Base-by-base conservation (phyloP, 495 filamentous ascomycete species). In the Talaromyces trachyspermus region DNA sequence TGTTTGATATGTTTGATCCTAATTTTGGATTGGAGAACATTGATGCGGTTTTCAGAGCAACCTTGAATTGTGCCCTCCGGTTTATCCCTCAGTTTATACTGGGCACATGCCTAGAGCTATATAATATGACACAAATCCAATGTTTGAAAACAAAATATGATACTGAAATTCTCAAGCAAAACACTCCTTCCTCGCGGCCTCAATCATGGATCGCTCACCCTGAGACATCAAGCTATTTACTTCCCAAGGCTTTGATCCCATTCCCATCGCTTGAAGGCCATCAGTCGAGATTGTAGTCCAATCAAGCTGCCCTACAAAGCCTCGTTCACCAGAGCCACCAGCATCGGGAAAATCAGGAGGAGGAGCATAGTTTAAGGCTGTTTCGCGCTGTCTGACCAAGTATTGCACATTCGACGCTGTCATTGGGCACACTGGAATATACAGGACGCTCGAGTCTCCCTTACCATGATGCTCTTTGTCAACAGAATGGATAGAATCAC, bases 391-490 rank as follows among this genome's bases (percentile, higher is more conserved):
- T 2, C 74, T 63, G 0, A 53, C 61, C 2, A 87, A 59, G 57
- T 83, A 85, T 30, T 65, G 54, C 2, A 75, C 76, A 62, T 85
- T 90, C 8, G 56, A 49, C 48, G 81, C 75, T 6, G 83, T 87
- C 0, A 84, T 69, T 0, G 86, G 85, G 49, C 80, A 86, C 2
- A 80, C 75, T 0, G 86, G 86, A 48, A 91, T 89, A 52, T 89
- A 89, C 32, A 91, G 53, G 1, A 89, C 86, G 39, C 77, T 81
- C 0, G 77, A 77, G 58, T 90, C 86, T 0, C 65, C 59, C 14
- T 54, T 63, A 3, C 86, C 86, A 10, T 56, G 58, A 56, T 91
- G 85, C 2, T 72, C 57, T 22, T 72, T 81, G 54, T 91, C 86
- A 3, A 89, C 84, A 0, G 81, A 75, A 26, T 42, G 39, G 9